phyloP scores from a whole-genome alignment of 768 basidiomycete genomes.

The Lactarius indigo region DNA sequence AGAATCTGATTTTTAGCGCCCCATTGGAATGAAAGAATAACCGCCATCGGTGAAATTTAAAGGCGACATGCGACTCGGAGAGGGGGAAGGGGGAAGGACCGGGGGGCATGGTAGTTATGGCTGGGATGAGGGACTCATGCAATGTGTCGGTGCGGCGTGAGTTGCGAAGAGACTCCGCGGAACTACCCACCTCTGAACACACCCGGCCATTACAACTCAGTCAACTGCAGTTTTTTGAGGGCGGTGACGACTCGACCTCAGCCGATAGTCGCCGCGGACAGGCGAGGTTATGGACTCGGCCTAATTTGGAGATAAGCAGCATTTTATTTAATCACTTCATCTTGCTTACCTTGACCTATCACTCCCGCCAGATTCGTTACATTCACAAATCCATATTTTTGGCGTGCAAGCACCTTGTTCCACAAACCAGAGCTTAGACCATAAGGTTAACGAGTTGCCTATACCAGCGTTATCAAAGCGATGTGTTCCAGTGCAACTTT shows the following conservation, averaged over 20 bases:
- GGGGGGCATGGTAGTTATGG: not conserved
- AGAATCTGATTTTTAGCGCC: not conserved
- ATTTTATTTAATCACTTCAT: constrained; percentile 41
- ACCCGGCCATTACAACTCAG: too few relatives aligned
- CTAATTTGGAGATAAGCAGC: too few relatives aligned
- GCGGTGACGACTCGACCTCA: too few relatives aligned
- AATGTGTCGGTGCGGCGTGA: too few relatives aligned
- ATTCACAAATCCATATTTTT: constrained; percentile 51
- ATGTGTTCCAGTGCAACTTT: not conserved
- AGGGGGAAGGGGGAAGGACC: not conserved
- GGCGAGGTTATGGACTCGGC: too few relatives aligned
- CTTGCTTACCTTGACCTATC: constrained; percentile 70
- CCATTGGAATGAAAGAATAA: not conserved
- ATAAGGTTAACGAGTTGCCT: constrained; percentile 89
- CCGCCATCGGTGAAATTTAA: not conserved
- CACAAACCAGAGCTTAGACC: constrained; percentile 99
- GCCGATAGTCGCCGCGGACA: too few relatives aligned
- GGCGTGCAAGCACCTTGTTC: constrained; percentile 75
- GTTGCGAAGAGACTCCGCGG: too few relatives aligned
- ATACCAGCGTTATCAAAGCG: constrained; percentile 11
- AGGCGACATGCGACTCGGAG: not conserved
- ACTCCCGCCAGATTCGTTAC: constrained; percentile 60
- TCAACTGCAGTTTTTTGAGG: too few relatives aligned
- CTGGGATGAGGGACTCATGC: too few relatives aligned
- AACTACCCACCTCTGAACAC: too few relatives aligned